These are phyloP conservation scores for Dichotomopilus funicola DNA, from an alignment of 2,329 filamentous ascomycete genomes.

Conservation along the genomic window DNA sequence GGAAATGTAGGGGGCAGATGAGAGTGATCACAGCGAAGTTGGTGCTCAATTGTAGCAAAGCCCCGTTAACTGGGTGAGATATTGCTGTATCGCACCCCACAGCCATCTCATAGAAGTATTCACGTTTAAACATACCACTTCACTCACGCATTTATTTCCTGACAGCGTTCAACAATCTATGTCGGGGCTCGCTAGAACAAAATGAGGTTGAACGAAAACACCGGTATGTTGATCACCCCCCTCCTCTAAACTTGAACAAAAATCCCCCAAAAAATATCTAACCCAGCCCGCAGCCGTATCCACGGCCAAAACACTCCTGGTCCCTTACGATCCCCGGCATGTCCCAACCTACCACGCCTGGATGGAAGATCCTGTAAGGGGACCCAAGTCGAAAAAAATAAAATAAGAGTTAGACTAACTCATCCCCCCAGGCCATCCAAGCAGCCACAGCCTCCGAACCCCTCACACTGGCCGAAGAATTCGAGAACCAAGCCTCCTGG, in stretches of 20 bases:
- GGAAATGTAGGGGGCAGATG: background rate
- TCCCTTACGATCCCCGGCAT: conserved; percentile 78
- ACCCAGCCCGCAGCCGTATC: conserved; percentile 50
- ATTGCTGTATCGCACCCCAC: background rate
- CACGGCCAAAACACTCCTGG: conserved; percentile 62
- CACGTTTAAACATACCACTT: background rate
- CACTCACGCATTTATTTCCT: background rate
- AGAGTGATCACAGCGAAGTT: background rate
- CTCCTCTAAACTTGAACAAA: background rate
- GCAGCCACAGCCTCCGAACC: conserved; percentile 82
- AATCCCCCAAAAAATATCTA: background rate
- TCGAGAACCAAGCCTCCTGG: conserved; percentile 87
- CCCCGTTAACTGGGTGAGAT: conserved; percentile 3
- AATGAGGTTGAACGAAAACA: conserved; percentile 23
- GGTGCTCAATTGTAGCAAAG: conserved; percentile 1
- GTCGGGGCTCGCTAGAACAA: background rate
- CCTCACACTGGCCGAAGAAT: conserved; percentile 73
- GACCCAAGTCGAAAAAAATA: background rate
- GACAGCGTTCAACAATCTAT: background rate
- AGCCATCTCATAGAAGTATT: background rate
- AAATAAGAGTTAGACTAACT: background rate
- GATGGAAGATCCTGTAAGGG: conserved; percentile 73
- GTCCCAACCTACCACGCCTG: conserved; percentile 78
- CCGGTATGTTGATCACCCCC: conserved; percentile 8
- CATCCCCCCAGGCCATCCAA: conserved; percentile 57